Evolutionary conservation across 140 eudicot genomes (phyloP).

Genomic region (Bidens hawaiensis): DNA sequence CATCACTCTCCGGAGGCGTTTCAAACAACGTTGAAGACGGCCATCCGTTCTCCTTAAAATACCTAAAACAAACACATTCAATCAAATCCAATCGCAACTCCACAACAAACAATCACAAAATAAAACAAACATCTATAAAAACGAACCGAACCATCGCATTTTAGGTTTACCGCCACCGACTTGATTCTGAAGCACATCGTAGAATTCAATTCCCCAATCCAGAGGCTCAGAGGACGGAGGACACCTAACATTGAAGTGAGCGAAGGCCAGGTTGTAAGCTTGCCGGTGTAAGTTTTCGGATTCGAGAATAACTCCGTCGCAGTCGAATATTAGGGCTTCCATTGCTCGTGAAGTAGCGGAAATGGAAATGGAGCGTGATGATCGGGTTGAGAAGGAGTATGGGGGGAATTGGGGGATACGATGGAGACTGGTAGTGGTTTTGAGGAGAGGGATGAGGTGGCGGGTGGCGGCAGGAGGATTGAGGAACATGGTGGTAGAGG

Average conservation of each 20-base stretch:
- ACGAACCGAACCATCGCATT: slow-evolving; percentile 65
- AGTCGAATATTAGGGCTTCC: too few species aligned
- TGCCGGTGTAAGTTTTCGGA: slow-evolving; percentile 45
- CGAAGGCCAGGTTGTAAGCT: slow-evolving; percentile 93
- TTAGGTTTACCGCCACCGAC: slow-evolving; percentile 99
- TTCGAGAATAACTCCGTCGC: too few species aligned
- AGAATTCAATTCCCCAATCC: slow-evolving; percentile 68
- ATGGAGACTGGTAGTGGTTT: slow-evolving; percentile 22
- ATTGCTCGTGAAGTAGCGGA: too few species aligned
- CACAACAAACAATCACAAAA: background rate
- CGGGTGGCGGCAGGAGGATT: slow-evolving; percentile 27
- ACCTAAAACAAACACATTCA: slow-evolving; percentile 39
- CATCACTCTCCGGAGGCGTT: slow-evolving; percentile 61
- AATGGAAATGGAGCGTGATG: too few species aligned
- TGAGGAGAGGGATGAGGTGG: slow-evolving; percentile 22
- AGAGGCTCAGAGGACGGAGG: slow-evolving; percentile 49
- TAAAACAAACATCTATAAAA: too few species aligned
- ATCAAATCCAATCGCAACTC: background rate
- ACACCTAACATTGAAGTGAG: slow-evolving; percentile 71
- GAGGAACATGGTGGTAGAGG: slow-evolving; percentile 37
- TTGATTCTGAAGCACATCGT: slow-evolving; percentile 85
- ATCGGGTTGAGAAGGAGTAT: too few species aligned
- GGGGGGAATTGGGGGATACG: slow-evolving; percentile 2
- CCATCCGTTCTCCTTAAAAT: slow-evolving; percentile 97
- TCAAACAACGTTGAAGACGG: slow-evolving; percentile 73